Evolutionary conservation across 345 rosid genomes (phyloP).

Genomic region (Melaleuca quinquenervia): DNA sequence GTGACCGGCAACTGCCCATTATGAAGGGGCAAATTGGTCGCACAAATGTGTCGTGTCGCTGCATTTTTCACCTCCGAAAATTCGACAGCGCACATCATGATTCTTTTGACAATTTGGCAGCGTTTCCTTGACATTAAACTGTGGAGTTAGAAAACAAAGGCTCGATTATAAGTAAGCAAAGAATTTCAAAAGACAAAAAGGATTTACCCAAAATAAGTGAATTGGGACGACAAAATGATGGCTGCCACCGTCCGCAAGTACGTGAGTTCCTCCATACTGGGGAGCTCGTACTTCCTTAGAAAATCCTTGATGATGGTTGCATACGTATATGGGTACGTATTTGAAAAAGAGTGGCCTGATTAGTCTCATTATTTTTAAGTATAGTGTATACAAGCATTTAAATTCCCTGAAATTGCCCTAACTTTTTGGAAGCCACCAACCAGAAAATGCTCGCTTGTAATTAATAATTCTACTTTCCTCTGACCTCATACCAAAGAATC

Average conservation of each 20-base stretch:
- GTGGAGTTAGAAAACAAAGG: not conserved
- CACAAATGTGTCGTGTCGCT: not conserved
- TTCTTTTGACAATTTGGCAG: not conserved
- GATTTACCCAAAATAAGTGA: not conserved
- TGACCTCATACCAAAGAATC: not conserved
- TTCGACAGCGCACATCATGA: not conserved
- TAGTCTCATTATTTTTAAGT: too few species aligned
- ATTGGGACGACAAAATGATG: not conserved
- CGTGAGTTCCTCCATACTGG: not conserved
- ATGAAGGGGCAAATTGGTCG: too few species aligned
- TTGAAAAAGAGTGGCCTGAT: too few species aligned
- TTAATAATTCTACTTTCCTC: not conserved
- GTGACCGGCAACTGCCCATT: too few species aligned
- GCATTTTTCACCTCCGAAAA: too few species aligned
- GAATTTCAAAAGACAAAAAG: not conserved
- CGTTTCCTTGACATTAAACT: not conserved
- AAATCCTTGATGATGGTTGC: not conserved
- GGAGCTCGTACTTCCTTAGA: not conserved
- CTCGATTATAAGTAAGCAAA: not conserved
- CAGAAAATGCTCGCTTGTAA: not conserved
- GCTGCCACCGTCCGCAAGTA: not conserved
- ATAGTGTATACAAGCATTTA: not conserved
- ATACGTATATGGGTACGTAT: not conserved
- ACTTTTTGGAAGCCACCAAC: not conserved
- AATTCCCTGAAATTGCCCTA: not conserved